Conservation (phyloP, 192 early-diverging fungal species). For the Coemansia sp. region DNA sequence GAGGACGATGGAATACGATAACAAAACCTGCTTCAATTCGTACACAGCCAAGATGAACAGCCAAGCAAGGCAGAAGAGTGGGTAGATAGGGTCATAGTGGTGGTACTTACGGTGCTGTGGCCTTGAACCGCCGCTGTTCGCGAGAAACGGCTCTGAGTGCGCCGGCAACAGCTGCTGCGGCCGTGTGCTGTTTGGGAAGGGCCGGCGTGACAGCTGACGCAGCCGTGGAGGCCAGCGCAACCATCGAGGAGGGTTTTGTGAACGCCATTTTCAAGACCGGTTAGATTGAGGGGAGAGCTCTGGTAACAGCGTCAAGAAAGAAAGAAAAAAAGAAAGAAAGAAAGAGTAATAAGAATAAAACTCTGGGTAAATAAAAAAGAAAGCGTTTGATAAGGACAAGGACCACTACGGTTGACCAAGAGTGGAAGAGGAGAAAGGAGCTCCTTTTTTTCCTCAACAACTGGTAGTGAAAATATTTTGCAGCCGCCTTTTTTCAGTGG, state of each 20-base stretch:
- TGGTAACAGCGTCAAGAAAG: too few species aligned
- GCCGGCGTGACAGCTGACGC: conserved; percentile 10
- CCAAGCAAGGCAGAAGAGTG: not conserved
- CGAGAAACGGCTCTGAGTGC: conserved; percentile 24
- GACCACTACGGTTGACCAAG: too few species aligned
- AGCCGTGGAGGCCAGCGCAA: conserved; percentile 32
- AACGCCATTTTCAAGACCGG: conserved; percentile 29
- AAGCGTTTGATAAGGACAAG: too few species aligned
- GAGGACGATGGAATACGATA: not conserved
- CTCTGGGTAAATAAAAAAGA: too few species aligned
- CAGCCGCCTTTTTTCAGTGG: too few species aligned
- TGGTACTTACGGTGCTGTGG: conserved; percentile 50
- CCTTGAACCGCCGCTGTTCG: conserved; percentile 50
- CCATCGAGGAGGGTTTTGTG: conserved; percentile 34
- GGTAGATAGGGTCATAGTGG: not conserved
- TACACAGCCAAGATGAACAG: not conserved
- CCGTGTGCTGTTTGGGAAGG: conserved; percentile 16
- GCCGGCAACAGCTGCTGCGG: conserved; percentile 18
- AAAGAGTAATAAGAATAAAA: too few species aligned
- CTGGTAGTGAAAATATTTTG: too few species aligned
- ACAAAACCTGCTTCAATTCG: not conserved
- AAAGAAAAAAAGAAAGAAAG: too few species aligned
- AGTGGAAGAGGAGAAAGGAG: too few species aligned
- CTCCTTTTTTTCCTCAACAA: too few species aligned
- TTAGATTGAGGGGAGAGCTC: too few species aligned